phyloP scores from a whole-genome alignment of 2,329 filamentous ascomycete species.

The Hypoxylon sp. region DNA sequence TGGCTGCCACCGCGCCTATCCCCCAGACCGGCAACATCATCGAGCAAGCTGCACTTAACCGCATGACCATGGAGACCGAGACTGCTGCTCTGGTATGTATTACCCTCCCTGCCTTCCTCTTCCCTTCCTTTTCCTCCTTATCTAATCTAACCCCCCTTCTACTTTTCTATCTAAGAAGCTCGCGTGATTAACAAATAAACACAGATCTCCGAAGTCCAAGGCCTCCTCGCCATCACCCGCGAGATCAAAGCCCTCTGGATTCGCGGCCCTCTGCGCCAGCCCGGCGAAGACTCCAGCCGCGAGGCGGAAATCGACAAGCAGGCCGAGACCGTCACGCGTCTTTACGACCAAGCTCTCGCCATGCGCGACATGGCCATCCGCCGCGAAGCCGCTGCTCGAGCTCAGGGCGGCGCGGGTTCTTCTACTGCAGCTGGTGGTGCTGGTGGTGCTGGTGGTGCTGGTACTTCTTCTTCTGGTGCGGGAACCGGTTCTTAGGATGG shows the following conservation, averaged over 20 bases:
- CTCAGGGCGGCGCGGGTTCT: not conserved
- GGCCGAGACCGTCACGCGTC: constrained; percentile 56
- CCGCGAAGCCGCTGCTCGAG: constrained; percentile 12
- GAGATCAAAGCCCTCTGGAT: constrained; percentile 67
- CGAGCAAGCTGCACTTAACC: constrained; percentile 59
- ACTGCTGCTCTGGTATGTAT: constrained; percentile 56
- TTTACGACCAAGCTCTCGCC: constrained; percentile 52
- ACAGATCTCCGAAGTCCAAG: constrained; percentile 60
- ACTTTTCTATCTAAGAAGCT: not conserved
- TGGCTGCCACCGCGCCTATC: constrained; percentile 56
- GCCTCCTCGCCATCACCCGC: constrained; percentile 63
- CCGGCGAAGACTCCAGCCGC: constrained; percentile 59
- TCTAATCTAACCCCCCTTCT: not conserved
- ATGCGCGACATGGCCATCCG: constrained; percentile 45
- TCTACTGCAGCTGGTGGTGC: not conserved
- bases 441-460: not conserved
- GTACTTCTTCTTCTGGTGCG: not conserved
- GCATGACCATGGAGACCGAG: constrained; percentile 59
- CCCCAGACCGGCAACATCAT: constrained; percentile 55
- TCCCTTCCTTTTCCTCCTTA: not conserved
- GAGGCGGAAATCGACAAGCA: constrained; percentile 57
- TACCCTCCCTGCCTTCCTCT: not conserved
- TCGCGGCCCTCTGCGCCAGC: constrained; percentile 62
- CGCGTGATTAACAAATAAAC: not conserved
- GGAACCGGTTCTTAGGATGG: constrained; percentile 18